A percentile compares a stretch with the other conserved stretches of the same genome.
These are phyloP conservation scores for Orbilia ellipsospora DNA, from an alignment of 2,329 filamentous ascomycete species.

Conservation along the genomic window DNA sequence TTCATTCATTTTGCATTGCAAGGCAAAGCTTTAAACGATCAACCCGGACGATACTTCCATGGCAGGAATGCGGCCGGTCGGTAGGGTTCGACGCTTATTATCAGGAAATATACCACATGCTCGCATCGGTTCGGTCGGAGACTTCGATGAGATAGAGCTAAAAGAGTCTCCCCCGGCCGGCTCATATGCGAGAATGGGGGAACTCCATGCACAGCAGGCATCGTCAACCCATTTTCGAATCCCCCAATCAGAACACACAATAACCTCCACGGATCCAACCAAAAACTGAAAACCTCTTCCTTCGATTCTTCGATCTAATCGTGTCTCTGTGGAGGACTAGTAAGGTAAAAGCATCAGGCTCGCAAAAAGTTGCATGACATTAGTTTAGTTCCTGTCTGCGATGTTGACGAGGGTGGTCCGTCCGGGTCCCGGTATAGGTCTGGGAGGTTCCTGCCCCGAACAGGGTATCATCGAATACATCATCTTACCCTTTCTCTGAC, in stretches of 20 bases:
- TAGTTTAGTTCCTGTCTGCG: no score
- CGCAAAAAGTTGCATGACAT: not conserved
- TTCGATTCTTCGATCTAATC: not conserved
- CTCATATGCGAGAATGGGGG: constrained; percentile 53
- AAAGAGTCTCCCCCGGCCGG: constrained; percentile 22
- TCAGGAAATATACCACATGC: constrained; percentile 40
- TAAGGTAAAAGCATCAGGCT: constrained; percentile 2
- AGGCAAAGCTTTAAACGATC: no score
- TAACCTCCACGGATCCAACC: no score
- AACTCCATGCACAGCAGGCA: constrained; percentile 47
- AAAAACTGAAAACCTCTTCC: not conserved
- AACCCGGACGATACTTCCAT: no score
- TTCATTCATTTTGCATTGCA: no score
- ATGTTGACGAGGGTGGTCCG: not conserved
- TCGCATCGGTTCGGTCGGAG: constrained; percentile 55
- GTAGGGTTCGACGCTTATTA: no score
- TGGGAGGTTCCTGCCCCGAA: constrained; percentile 18
- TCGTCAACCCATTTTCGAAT: not conserved
- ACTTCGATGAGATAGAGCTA: constrained; percentile 20
- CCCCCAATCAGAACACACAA: no score
- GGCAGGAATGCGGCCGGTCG: no score
- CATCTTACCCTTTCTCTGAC: constrained; percentile 39
- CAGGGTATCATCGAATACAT: constrained; percentile 18
- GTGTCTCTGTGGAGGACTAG: not conserved
- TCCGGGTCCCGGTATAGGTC: not conserved